Evolutionary conservation across 768 basidiomycete species (phyloP).

Genomic region (Suillus cothurnatus): DNA sequence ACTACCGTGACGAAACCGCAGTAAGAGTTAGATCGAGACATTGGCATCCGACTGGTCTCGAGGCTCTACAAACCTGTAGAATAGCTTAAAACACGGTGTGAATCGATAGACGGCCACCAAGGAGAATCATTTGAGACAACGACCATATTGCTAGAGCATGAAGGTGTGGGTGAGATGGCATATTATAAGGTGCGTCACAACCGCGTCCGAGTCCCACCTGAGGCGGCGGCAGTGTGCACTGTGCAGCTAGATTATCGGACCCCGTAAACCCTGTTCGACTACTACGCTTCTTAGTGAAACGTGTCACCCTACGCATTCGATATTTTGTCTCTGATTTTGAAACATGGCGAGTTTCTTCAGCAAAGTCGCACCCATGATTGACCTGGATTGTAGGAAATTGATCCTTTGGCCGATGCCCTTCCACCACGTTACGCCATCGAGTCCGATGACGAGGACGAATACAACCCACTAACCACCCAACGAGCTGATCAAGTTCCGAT

Average conservation of each 20-base stretch:
- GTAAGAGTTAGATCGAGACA: background rate
- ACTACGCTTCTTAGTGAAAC: background rate
- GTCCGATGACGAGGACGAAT: constrained; percentile 71
- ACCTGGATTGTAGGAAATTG: constrained; percentile 43
- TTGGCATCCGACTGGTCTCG: background rate
- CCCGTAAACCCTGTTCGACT: constrained; percentile 13
- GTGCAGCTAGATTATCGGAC: background rate
- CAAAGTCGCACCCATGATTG: background rate
- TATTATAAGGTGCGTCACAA: too few species aligned
- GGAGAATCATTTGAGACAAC: background rate
- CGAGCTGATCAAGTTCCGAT: constrained; percentile 17
- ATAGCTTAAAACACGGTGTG: background rate
- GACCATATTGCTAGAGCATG: background rate
- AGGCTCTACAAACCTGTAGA: too few species aligned
- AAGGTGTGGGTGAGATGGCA: background rate
- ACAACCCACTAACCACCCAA: constrained; percentile 41
- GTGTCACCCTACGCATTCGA: background rate
- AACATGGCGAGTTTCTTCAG: constrained; percentile 8
- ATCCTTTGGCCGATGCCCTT: constrained; percentile 56
- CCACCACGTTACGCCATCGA: constrained; percentile 66
- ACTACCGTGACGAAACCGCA: too few species aligned
- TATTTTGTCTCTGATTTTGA: background rate
- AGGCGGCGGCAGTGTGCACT: too few species aligned
- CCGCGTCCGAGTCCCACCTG: too few species aligned
- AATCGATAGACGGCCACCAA: background rate